phyloP scores from a whole-genome alignment of 306 rosid species.

The Delonix regia region DNA sequence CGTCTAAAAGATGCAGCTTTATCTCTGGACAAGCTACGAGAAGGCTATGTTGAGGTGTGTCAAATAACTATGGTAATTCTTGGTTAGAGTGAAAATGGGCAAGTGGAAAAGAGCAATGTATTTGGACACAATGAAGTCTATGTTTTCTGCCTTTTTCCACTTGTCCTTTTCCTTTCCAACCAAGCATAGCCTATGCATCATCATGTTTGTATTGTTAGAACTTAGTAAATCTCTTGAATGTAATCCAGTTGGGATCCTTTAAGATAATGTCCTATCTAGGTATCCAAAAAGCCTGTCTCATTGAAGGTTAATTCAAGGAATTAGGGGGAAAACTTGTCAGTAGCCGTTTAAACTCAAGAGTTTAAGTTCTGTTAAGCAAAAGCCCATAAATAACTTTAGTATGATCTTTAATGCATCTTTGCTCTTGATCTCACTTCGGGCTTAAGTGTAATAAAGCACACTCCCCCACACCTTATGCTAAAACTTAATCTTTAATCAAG shows the following conservation, averaged over 20 bases:
- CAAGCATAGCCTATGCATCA: neutral
- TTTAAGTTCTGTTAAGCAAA: neutral
- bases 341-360: neutral
- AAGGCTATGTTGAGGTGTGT: conserved; percentile 87
- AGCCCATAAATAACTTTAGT: neutral
- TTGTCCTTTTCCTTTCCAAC: neutral
- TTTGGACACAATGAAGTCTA: neutral
- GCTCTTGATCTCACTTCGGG: neutral
- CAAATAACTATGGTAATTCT: conserved; percentile 6
- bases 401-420: neutral
- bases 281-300: conserved; percentile 2
- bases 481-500: neutral
- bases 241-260: conserved; percentile 19
- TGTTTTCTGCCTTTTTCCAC: neutral
- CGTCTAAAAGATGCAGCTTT: conserved; percentile 89
- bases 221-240: conserved; percentile 1
- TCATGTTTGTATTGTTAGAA: conserved; percentile 25
- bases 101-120: neutral
- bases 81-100: neutral
- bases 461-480: neutral
- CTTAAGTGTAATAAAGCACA: neutral
- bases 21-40: conserved; percentile 81
- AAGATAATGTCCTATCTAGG: neutral
- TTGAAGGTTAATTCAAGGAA: conserved; percentile 21
- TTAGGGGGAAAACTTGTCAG: conserved; percentile 10